Percentiles rank a stretch among this genome's conserved stretches.
phyloP scores from a whole-genome alignment of 768 basidiomycete genomes.

The Amanita inopinata region DNA sequence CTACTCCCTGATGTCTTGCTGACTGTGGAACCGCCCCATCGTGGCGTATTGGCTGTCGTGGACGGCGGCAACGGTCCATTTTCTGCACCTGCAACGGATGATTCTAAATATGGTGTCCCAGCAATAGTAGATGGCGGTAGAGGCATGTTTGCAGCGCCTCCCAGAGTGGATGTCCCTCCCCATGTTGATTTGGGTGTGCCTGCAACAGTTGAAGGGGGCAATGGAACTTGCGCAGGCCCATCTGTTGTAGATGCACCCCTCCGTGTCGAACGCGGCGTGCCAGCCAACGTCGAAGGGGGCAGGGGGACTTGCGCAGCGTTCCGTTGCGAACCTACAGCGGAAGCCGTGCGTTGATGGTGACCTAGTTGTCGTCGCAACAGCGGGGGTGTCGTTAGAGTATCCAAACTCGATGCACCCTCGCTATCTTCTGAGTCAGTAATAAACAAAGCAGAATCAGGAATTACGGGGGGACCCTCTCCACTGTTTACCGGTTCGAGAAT shows the following conservation, averaged over 20 bases:
- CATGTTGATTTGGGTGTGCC: conserved; percentile 4
- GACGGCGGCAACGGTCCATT: background rate
- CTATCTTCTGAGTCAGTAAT: conserved; percentile 8
- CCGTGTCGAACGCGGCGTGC: conserved; percentile 9
- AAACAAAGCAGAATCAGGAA: conserved; percentile 8
- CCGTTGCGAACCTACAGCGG: background rate
- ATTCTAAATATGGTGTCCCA: background rate
- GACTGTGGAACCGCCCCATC: conserved; percentile 3
- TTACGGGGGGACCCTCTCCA: conserved; percentile 6
- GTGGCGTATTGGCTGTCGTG: conserved; percentile 6
- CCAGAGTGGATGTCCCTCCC: conserved; percentile 1
- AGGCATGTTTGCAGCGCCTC: background rate
- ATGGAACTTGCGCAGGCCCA: background rate
- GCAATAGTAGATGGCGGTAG: conserved; percentile 4
- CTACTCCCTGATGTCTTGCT: conserved; percentile 2
- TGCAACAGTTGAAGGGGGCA: conserved; percentile 8
- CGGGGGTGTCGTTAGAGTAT: conserved; percentile 24
- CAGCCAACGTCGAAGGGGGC: background rate
- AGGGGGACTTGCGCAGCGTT: conserved; percentile 1
- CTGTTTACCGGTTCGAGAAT: conserved; percentile 1
- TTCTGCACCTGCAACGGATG: background rate
- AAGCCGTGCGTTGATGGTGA: background rate
- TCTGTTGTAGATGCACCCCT: conserved; percentile 4
- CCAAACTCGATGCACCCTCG: conserved; percentile 12
- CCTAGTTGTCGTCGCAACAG: conserved; percentile 7